phyloP scores from a whole-genome alignment of 495 filamentous ascomycete species.

The Filosporella fistucella region DNA sequence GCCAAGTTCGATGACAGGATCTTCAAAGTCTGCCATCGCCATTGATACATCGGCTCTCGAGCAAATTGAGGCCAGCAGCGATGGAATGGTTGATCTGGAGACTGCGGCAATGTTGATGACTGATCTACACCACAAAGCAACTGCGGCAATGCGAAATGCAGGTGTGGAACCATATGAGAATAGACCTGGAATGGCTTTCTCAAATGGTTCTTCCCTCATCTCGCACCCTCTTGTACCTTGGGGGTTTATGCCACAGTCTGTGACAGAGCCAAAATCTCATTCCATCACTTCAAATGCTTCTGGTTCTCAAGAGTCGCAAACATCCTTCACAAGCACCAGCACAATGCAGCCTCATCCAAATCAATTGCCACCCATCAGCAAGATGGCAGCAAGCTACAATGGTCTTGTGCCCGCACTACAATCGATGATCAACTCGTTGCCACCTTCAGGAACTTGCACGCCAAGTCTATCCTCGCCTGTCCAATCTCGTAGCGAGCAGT shows the following conservation, averaged over 20 bases:
- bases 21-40: conserved; percentile 75
- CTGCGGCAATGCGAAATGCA: conserved; percentile 65
- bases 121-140: conserved; percentile 95
- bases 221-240: conserved; percentile 85
- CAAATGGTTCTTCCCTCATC: conserved; percentile 62
- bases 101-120: conserved; percentile 98
- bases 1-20: conserved; percentile 47
- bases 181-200: conserved; percentile 66
- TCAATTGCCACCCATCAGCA: conserved; percentile 63
- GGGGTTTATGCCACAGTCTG: conserved; percentile 71
- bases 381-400: conserved; percentile 53
- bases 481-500: conserved; percentile 33
- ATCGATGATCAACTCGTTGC: conserved; percentile 64
- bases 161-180: conserved; percentile 56
- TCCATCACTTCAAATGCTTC: conserved; percentile 59
- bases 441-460: conserved; percentile 66
- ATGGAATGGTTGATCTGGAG: conserved; percentile 96
- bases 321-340: conserved; percentile 50
- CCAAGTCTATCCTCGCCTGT: conserved; percentile 74
- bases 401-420: conserved; percentile 57
- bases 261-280: conserved; percentile 62
- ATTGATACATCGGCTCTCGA: conserved; percentile 87
- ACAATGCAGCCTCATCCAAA: conserved; percentile 49
- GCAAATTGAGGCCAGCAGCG: conserved; percentile 90
- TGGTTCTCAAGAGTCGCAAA: conserved; percentile 61